These are phyloP conservation scores for Erucastrum elatum DNA, from an alignment of 345 rosid genomes.

Conservation along the genomic window DNA sequence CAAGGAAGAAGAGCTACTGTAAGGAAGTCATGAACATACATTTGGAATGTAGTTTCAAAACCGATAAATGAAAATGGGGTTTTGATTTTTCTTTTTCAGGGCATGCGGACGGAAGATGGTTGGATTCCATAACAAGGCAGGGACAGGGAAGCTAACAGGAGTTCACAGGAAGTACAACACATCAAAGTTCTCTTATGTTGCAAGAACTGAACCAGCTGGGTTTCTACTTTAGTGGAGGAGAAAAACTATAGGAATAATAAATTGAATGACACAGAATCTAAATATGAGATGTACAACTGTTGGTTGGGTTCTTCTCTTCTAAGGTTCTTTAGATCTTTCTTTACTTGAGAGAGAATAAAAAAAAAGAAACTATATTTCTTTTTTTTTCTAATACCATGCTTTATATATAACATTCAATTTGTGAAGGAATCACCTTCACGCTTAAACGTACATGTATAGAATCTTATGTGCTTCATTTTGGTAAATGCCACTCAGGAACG, in stretches of 20 bases:
- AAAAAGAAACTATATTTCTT: not conserved
- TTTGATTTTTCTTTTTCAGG: constrained; percentile 34
- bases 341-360: constrained; percentile 30
- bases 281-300: not conserved
- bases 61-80: not conserved
- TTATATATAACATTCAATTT: not conserved
- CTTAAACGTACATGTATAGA: not conserved
- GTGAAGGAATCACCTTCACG: not conserved
- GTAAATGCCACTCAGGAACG: not conserved
- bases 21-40: constrained; percentile 21
- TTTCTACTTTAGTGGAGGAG: constrained; percentile 49
- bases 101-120: constrained; percentile 80
- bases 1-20: constrained; percentile 53
- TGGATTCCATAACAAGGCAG: constrained; percentile 68
- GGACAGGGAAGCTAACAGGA: constrained; percentile 78
- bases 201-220: constrained; percentile 58
- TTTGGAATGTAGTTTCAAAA: not conserved
- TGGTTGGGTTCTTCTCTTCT: not conserved
- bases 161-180: constrained; percentile 81
- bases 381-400: not conserved
- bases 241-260: constrained; percentile 15
- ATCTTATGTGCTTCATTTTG: not conserved
- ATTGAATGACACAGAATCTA: constrained; percentile 9
- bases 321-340: constrained; percentile 25
- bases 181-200: constrained; percentile 72